Evolutionary conservation across 495 filamentous ascomycete genomes (phyloP).

Genomic region (Chaetomium cochliodes): DNA sequence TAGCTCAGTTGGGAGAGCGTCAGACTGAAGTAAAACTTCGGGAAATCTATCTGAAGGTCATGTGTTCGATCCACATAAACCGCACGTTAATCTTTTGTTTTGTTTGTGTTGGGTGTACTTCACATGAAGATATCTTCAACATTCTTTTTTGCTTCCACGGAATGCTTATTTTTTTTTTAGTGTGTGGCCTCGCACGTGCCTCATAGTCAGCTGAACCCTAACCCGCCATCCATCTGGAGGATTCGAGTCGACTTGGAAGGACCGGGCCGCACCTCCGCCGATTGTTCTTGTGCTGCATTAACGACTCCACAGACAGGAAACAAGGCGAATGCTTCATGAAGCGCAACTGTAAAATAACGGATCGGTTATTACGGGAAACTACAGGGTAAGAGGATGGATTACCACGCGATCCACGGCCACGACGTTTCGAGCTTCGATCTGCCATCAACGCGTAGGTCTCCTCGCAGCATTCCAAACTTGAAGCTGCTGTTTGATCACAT

Average conservation of each 20-base stretch:
- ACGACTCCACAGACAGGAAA: not conserved
- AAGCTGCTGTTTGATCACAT: not conserved
- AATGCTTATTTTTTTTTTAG: no score
- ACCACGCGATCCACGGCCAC: constrained; percentile 46
- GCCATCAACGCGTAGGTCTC: constrained; percentile 21
- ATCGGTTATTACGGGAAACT: not conserved
- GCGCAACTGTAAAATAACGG: not conserved
- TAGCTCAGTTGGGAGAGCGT: constrained; percentile 33
- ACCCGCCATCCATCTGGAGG: not conserved
- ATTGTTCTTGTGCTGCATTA: not conserved
- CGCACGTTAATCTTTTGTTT: constrained; percentile 23
- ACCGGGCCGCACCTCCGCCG: not conserved
- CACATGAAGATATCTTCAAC: no score
- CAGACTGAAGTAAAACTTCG: constrained; percentile 27
- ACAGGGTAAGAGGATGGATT: constrained; percentile 35
- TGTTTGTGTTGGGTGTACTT: not conserved
- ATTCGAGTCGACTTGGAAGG: not conserved
- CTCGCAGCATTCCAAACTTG: not conserved
- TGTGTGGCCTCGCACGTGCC: no score
- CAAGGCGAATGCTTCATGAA: not conserved
- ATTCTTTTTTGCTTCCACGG: no score
- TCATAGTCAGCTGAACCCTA: not conserved
- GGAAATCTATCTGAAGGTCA: constrained; percentile 25
- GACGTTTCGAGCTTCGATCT: constrained; percentile 51
- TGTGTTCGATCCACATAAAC: constrained; percentile 31